phyloP scores from a whole-genome alignment of 208 protist species.

The Herpetomonas samuelpessoai region DNA sequence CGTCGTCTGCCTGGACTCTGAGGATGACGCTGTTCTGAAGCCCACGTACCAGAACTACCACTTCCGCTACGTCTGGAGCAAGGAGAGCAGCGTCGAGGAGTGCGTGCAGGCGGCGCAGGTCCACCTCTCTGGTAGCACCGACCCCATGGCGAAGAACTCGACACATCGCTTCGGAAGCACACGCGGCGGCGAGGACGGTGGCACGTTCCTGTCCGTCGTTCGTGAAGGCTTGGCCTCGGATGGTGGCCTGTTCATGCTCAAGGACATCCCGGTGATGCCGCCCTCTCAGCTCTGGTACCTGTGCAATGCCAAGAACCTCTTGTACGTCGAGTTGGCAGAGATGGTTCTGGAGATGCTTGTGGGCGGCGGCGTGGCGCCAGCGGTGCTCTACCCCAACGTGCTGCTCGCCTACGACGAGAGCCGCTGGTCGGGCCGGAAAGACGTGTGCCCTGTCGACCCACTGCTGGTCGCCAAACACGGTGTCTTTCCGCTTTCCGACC shows the following conservation, averaged over 20 bases:
- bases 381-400: conserved; percentile 47
- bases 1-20: conserved; percentile 44
- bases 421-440: conserved; percentile 46
- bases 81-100: conserved; percentile 40
- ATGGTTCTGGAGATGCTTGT: conserved; percentile 80
- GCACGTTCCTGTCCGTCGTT: conserved; percentile 69
- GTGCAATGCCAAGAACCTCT: conserved; percentile 36
- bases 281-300: conserved; percentile 55
- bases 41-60: conserved; percentile 41
- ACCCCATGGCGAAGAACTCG: conserved; percentile 4
- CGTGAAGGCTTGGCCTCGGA: conserved; percentile 73
- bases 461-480: conserved; percentile 9
- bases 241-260: conserved; percentile 78
- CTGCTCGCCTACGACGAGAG: conserved; percentile 67
- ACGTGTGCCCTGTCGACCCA: conserved; percentile 68
- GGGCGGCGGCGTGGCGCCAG: conserved; percentile 47
- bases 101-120: conserved; percentile 21
- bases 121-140: conserved; percentile 7
- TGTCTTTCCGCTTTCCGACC: conserved; percentile 13
- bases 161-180: conserved; percentile 54
- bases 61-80: conserved; percentile 52
- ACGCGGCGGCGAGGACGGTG: conserved; percentile 31
- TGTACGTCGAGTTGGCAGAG: conserved; percentile 67
- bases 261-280: conserved; percentile 55
- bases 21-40: conserved; percentile 26